A percentile compares a stretch with the other conserved stretches of the same genome.
These are phyloP conservation scores for Cercospora sesami DNA, from an alignment of 2,329 filamentous ascomycete genomes.

Conservation along the genomic window DNA sequence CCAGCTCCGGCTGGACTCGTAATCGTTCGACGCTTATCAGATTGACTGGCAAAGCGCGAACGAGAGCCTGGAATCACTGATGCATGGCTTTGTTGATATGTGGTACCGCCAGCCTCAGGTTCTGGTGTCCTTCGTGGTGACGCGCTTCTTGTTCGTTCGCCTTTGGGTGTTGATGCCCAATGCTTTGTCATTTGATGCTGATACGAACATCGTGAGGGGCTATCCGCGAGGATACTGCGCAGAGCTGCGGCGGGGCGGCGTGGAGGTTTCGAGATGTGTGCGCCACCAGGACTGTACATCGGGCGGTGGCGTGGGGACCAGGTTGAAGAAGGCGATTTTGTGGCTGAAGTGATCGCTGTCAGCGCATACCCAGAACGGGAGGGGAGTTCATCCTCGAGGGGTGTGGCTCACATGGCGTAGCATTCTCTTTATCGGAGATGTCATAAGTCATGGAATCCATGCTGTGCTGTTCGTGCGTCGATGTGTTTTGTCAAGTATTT, in stretches of 20 bases:
- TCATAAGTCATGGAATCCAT: slow-evolving; percentile 1
- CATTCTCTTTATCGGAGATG: slow-evolving; percentile 1
- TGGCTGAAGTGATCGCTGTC: background rate
- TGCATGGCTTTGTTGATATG: background rate
- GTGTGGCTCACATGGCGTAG: background rate
- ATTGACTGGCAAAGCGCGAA: background rate
- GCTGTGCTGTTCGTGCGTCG: background rate
- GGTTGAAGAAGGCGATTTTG: background rate
- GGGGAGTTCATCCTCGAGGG: background rate
- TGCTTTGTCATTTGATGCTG: slow-evolving; percentile 15
- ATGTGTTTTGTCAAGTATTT: background rate
- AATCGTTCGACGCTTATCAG: background rate
- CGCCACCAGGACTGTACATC: slow-evolving; percentile 2
- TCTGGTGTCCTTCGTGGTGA: background rate
- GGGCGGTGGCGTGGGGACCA: background rate
- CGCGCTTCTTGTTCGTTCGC: slow-evolving; percentile 1
- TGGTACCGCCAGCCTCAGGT: background rate
- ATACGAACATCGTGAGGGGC: slow-evolving; percentile 10
- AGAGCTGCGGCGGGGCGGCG: background rate
- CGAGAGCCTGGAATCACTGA: background rate
- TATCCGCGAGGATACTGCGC: background rate
- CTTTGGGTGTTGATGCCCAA: background rate
- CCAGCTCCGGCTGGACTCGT: background rate
- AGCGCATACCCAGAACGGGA: background rate
- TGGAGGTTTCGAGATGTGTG: slow-evolving; percentile 5